Conservation (phyloP, 139 green algal species). For the Chlamydomonas sp. region DNA sequence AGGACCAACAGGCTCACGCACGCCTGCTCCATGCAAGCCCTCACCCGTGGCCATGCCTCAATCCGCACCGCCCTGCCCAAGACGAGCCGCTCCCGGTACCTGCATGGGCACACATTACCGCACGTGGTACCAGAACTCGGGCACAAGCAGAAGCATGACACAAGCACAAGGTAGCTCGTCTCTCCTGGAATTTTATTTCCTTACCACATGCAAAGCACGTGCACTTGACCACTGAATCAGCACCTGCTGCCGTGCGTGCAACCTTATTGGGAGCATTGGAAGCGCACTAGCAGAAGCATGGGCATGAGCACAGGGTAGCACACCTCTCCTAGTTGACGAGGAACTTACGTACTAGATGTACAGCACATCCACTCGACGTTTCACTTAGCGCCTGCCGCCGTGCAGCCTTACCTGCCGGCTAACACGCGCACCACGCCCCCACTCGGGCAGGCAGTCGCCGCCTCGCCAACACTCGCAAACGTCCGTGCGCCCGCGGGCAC, state of each 20-base stretch:
- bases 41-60: constrained; percentile 7
- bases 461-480: neutral
- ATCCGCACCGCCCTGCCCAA: constrained; percentile 5
- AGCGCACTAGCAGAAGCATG: too few relatives aligned
- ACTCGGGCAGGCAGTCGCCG: neutral
- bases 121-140: neutral
- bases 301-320: too few relatives aligned
- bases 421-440: constrained; percentile 16
- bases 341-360: neutral
- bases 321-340: neutral
- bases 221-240: too few relatives aligned
- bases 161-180: too few relatives aligned
- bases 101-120: neutral
- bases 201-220: too few relatives aligned
- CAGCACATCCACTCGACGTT: neutral
- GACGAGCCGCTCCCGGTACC: constrained; percentile 34
- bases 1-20: neutral
- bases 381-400: too few relatives aligned
- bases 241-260: too few relatives aligned
- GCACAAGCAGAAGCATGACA: neutral
- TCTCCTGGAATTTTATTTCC: too few relatives aligned
- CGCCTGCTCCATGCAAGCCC: neutral
- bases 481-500: neutral
- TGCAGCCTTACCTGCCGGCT: neutral
- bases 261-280: too few relatives aligned